Conservation (phyloP, 495 filamentous ascomycete species). For the Halenospora varia region DNA sequence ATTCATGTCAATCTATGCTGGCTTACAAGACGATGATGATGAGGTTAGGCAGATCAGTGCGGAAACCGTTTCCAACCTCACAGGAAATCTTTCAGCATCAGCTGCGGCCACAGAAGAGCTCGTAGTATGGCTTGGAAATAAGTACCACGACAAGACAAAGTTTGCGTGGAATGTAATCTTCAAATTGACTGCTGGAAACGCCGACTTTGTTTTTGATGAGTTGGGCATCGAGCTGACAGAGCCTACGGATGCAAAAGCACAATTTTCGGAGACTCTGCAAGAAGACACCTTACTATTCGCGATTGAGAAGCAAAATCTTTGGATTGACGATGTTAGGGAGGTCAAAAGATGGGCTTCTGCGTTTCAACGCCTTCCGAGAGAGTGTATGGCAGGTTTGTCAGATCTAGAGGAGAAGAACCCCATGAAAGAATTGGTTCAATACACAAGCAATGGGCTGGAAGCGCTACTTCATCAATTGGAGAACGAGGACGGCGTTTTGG, state of each 20-base stretch:
- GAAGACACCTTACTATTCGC: constrained; percentile 75
- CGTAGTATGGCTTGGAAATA: constrained; percentile 30
- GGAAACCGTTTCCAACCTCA: constrained; percentile 32
- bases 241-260: not conserved
- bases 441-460: not conserved
- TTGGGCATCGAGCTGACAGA: not conserved
- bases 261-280: constrained; percentile 46
- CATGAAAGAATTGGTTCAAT: not conserved
- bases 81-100: constrained; percentile 33
- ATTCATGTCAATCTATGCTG: constrained; percentile 24
- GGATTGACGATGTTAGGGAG: constrained; percentile 74
- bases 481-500: too few species aligned
- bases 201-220: constrained; percentile 13
- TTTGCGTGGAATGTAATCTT: constrained; percentile 30
- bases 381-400: not conserved
- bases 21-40: constrained; percentile 85
- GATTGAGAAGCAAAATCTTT: constrained; percentile 88
- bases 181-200: constrained; percentile 31
- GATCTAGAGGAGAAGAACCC: not conserved
- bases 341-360: constrained; percentile 51
- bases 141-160: too few species aligned
- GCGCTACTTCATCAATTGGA: too few species aligned
- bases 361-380: not conserved
- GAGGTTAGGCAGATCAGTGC: constrained; percentile 72
- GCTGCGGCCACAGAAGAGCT: constrained; percentile 36